Base-by-base conservation (phyloP, 106 monocot genomes). In the Chionographis japonica region DNA sequence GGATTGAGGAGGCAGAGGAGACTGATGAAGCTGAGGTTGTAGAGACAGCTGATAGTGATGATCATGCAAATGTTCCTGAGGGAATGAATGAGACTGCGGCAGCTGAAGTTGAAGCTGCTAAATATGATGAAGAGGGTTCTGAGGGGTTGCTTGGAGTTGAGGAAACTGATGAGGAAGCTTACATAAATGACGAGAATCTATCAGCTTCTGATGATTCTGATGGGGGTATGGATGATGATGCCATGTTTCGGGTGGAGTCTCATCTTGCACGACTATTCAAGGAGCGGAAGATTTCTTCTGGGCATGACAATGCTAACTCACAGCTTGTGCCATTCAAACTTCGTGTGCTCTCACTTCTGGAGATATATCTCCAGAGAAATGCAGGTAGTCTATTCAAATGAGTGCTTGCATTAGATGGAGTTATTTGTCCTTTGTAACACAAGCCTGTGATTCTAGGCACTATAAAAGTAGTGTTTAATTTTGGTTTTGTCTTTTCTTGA, bases 191-290 rank as follows among this genome's bases (percentile, higher is more conserved):
- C 6, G 46, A 60, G 15, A 79, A 74, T 40, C 27, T 54, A 62
- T 52, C 68, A 50, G 79, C 18, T 62, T 75, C 77, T 66, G 84
- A 85, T 74, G 80, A 80, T 52, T 82, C 80, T 70, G 86, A 84
- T 72, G 65, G 61, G 59, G 87, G 81, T 53, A 88, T 91, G 91
- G 94, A 94, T 78, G 98, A 98, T 73, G 98, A 93, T 66, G 92
- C 86, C 12, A 98, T 98, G 98, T 93, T 98, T 54, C 65, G 74
- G 56, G 79, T 89, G 80, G 98, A 98, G 80, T 76, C 80, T 43
- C 74, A 83, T 37, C 56, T 93, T 71, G 87, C 84, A 37, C 75
- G 78, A 14, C 76, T 98, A 16, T 71, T 98, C 58, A 98, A 88
- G 73, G 87, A 83, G 58, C 68, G 84, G 8, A 81, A 72, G 19